Conservation (phyloP, 2,329 filamentous ascomycete genomes). For the Aspergillus hortae region DNA sequence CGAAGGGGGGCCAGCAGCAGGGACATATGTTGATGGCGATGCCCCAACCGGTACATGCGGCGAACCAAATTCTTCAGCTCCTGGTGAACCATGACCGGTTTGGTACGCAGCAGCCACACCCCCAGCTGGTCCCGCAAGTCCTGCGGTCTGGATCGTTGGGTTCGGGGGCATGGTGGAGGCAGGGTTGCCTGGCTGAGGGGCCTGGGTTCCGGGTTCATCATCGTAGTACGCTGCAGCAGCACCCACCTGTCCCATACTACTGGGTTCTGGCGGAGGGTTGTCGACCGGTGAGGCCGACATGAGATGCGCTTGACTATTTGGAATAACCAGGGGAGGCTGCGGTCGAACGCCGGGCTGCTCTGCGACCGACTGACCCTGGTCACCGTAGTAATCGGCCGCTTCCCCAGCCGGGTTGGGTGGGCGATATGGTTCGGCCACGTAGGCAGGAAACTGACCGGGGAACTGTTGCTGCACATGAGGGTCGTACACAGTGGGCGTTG, state of each 20-base stretch:
- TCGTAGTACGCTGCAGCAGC: slow-evolving; percentile 58
- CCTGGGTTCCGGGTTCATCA: slow-evolving; percentile 15
- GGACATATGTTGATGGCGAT: slow-evolving; percentile 18
- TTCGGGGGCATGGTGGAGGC: slow-evolving; percentile 22
- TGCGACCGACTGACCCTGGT: slow-evolving; percentile 58
- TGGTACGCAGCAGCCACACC: slow-evolving; percentile 39
- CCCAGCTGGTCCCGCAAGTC: slow-evolving; percentile 19
- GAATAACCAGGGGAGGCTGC: slow-evolving; percentile 50
- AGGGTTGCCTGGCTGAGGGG: slow-evolving; percentile 11
- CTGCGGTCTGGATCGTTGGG: slow-evolving; percentile 31
- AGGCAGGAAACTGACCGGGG: slow-evolving; percentile 53
- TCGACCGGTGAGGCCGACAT: slow-evolving; percentile 49
- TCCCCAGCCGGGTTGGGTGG: slow-evolving; percentile 49
- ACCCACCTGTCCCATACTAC: slow-evolving; percentile 41
- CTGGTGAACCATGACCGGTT: slow-evolving; percentile 32
- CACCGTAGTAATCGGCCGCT: slow-evolving; percentile 61
- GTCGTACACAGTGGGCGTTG: slow-evolving; percentile 32
- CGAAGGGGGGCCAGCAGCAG: slow-evolving; percentile 5
- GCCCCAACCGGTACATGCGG: slow-evolving; percentile 13
- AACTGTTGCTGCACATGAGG: slow-evolving; percentile 56
- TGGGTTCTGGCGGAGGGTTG: slow-evolving; percentile 58
- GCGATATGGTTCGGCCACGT: slow-evolving; percentile 45
- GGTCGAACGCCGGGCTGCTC: slow-evolving; percentile 59
- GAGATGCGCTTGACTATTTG: slow-evolving; percentile 55
- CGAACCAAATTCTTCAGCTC: slow-evolving; percentile 18